phyloP scores from a whole-genome alignment of 1,284 basidiomycete genomes.

The Tremellales sp. region DNA sequence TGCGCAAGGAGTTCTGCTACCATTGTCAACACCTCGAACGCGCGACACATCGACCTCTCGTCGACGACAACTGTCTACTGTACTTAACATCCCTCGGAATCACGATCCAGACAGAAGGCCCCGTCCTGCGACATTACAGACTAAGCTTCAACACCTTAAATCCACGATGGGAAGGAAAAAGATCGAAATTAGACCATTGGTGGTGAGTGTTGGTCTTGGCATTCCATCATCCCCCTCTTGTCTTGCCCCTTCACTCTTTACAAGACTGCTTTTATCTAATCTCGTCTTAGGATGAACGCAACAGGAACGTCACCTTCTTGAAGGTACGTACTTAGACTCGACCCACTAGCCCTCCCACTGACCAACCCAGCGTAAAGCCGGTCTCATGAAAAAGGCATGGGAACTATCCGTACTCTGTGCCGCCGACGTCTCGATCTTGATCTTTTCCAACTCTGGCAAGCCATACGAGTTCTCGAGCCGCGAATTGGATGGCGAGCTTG shows the following conservation, averaged over 20 bases:
- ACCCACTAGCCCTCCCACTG: not conserved
- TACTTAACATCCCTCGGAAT: too few relatives aligned
- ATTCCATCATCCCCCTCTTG: not conserved
- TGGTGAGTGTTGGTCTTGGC: slow-evolving; percentile 27
- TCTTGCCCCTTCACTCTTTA: not conserved
- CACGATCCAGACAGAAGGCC: not conserved
- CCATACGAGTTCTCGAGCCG: slow-evolving; percentile 46
- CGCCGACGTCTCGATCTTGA: slow-evolving; percentile 47
- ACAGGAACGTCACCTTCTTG: slow-evolving; percentile 47
- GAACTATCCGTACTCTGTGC: slow-evolving; percentile 47
- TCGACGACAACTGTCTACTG: too few relatives aligned
- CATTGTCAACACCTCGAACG: not conserved
- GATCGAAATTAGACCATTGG: slow-evolving; percentile 47
- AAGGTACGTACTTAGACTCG: slow-evolving; percentile 21
- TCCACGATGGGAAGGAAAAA: slow-evolving; percentile 47
- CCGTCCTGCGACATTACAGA: not conserved
- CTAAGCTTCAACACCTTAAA: not conserved
- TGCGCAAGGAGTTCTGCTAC: not conserved
- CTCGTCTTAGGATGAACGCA: slow-evolving; percentile 42
- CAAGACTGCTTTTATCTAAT: not conserved
- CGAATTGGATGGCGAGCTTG: slow-evolving; percentile 43
- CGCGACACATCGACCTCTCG: not conserved
- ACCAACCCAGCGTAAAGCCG: slow-evolving; percentile 41
- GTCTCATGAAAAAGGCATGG: slow-evolving; percentile 50
- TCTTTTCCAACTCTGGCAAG: slow-evolving; percentile 45